phyloP scores from a whole-genome alignment of 2,329 filamentous ascomycete genomes.

The Curvularia sp. region DNA sequence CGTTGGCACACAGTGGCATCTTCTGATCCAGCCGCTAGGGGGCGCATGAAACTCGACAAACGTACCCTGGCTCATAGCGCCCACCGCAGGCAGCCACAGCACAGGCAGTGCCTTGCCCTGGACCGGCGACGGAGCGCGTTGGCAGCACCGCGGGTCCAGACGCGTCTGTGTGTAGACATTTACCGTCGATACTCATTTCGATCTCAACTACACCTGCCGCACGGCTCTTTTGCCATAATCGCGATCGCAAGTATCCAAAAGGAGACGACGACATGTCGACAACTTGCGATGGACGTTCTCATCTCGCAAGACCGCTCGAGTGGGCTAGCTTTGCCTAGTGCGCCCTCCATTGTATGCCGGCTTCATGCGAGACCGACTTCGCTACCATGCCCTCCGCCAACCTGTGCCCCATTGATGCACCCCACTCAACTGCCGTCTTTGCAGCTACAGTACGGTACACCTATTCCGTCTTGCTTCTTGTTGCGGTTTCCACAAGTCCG shows the following conservation, averaged over 20 bases:
- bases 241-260: conserved; percentile 12
- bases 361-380: conserved; percentile 16
- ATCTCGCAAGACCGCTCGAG: conserved; percentile 5
- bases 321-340: conserved; percentile 6
- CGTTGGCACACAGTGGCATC: not conserved
- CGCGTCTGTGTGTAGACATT: not conserved
- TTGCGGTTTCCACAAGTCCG: conserved; percentile 7
- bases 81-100: conserved; percentile 18
- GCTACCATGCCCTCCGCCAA: conserved; percentile 12
- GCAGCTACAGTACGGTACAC: not conserved
- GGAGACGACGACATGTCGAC: not conserved
- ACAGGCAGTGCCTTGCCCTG: conserved; percentile 1
- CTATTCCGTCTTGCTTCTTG: not conserved
- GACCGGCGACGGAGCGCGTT: not conserved
- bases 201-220: conserved; percentile 9
- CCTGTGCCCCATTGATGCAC: conserved; percentile 7
- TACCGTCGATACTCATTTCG: conserved; percentile 11
- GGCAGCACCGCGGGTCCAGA: conserved; percentile 11
- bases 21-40: conserved; percentile 24
- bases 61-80: conserved; percentile 14
- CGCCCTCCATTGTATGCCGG: conserved; percentile 11
- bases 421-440: conserved; percentile 8
- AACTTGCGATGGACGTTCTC: not conserved
- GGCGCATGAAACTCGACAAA: conserved; percentile 31
- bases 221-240: conserved; percentile 12